Evolutionary conservation across 495 filamentous ascomycete species (phyloP).

Genomic region (Xylaria flabelliformis): DNA sequence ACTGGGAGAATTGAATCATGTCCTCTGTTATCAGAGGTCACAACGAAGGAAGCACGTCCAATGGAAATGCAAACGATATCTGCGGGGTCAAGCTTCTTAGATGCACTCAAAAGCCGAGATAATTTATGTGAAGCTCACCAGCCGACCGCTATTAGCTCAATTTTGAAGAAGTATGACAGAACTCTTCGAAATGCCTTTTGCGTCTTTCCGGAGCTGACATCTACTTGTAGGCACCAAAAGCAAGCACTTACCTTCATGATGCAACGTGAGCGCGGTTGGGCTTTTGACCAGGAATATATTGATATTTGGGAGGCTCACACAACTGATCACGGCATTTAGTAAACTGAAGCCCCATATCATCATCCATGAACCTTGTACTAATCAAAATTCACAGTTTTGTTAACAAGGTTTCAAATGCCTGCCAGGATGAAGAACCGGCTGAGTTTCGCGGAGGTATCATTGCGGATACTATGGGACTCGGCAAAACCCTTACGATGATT

Average conservation of each 20-base stretch:
- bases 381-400: not conserved
- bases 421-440: not conserved
- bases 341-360: not conserved
- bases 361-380: no score
- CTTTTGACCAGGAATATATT: not conserved
- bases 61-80: not conserved
- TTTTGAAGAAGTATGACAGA: not conserved
- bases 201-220: not conserved
- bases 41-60: not conserved
- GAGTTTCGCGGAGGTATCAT: conserved; percentile 2
- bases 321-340: not conserved
- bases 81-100: not conserved
- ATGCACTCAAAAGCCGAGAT: not conserved
- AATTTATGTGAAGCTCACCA: not conserved
- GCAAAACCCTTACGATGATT: conserved; percentile 50
- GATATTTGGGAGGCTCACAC: not conserved
- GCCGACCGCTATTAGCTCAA: not conserved
- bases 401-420: not conserved
- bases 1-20: not conserved
- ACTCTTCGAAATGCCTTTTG: no score
- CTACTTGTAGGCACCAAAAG: not conserved
- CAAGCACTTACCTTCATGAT: conserved; percentile 6
- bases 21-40: not conserved
- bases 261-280: not conserved
- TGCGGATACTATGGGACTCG: conserved; percentile 52